A percentile compares a stretch with the other conserved stretches of the same genome.
These are phyloP conservation scores for Gentiana straminea DNA, from an alignment of 257 asterid species.

Conservation along the genomic window DNA sequence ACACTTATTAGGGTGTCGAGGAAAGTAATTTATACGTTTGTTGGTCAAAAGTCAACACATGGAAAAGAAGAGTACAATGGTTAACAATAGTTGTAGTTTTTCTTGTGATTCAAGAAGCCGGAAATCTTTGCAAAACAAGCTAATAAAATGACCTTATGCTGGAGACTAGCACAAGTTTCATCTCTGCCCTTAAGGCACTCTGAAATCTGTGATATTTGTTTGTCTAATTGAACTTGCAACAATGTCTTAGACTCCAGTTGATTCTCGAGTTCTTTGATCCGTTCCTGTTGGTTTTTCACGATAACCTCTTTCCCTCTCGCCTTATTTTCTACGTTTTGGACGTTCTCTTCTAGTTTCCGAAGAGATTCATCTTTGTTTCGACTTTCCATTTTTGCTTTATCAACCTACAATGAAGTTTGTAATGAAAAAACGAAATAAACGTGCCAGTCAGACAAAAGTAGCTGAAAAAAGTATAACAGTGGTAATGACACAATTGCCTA, in stretches of 20 bases:
- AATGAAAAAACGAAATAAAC: conserved; percentile 2
- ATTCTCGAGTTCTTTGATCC: conserved; percentile 67
- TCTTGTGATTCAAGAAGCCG: neutral
- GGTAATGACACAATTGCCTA: conserved; percentile 17
- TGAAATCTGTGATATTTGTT: conserved; percentile 52
- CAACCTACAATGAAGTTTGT: conserved; percentile 37
- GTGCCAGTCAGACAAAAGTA: neutral
- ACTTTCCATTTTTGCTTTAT: conserved; percentile 67
- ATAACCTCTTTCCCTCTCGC: conserved; percentile 69
- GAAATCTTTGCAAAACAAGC: neutral
- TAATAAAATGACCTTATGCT: conserved; percentile 47
- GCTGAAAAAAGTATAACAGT: neutral
- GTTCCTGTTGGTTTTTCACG: conserved; percentile 61
- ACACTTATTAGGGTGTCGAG: no score
- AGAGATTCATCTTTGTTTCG: conserved; percentile 66
- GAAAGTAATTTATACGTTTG: no score
- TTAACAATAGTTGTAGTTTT: no score
- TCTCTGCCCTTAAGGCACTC: conserved; percentile 71
- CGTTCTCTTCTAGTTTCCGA: conserved; percentile 69
- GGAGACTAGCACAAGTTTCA: conserved; percentile 60
- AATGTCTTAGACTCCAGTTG: conserved; percentile 53
- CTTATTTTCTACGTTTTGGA: conserved; percentile 68
- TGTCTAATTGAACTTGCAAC: conserved; percentile 51
- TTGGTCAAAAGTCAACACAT: no score
- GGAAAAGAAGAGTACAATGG: neutral